Evolutionary conservation across 2,329 filamentous ascomycete genomes (phyloP).

Genomic region (Rachicladosporium sp.): DNA sequence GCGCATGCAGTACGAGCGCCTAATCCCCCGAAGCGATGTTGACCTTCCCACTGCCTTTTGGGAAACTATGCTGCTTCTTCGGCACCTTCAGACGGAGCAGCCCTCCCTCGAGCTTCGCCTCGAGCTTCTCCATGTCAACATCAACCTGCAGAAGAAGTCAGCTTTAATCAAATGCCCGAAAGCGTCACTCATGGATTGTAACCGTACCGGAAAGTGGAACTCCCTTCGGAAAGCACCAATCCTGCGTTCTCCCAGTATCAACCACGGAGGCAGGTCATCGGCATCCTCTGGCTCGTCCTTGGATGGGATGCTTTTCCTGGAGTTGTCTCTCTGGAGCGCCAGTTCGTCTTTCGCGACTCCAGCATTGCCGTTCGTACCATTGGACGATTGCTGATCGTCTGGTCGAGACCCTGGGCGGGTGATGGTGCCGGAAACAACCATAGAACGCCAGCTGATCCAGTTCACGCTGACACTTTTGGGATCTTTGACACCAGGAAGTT

Average conservation of each 20-base stretch:
- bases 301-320: too few species aligned
- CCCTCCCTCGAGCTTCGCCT: conserved; percentile 4
- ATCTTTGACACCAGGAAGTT: conserved; percentile 10
- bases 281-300: too few species aligned
- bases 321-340: too few species aligned
- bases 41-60: conserved; percentile 7
- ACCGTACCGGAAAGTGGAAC: conserved; percentile 6
- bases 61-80: conserved; percentile 6
- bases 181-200: too few species aligned
- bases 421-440: conserved; percentile 6
- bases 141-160: conserved; percentile 1
- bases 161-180: too few species aligned
- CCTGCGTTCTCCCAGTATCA: conserved; percentile 4
- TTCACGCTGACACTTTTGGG: conserved; percentile 5
- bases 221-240: conserved; percentile 8
- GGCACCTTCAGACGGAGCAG: conserved; percentile 5
- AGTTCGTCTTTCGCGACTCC: neutral
- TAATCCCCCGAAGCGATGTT: conserved; percentile 1
- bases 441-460: conserved; percentile 5
- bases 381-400: too few species aligned
- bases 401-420: conserved; percentile 3
- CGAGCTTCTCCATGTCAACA: conserved; percentile 7
- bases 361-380: neutral
- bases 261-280: conserved; percentile 1
- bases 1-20: too few species aligned